Conservation (phyloP, 805 yeast genomes). For the Yarrowia sp. region DNA sequence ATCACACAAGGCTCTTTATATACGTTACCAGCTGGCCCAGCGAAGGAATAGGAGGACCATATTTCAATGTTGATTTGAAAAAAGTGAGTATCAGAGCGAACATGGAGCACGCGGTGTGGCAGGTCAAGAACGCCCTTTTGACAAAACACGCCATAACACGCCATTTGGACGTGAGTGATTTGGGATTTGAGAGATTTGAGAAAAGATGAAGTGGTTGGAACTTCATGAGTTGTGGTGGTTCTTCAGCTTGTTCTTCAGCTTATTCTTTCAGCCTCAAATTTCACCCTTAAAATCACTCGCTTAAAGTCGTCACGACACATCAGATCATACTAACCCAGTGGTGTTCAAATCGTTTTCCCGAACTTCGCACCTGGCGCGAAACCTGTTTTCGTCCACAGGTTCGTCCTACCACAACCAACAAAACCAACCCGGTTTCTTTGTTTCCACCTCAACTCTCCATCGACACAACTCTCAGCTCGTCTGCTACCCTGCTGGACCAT, state of each 20-base stretch:
- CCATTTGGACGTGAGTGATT: too few species aligned
- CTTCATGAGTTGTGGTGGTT: too few species aligned
- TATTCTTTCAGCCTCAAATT: too few species aligned
- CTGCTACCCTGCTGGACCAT: neutral
- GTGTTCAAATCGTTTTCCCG: slow-evolving; percentile 42
- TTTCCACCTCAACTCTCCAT: slow-evolving; percentile 42
- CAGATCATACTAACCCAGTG: slow-evolving; percentile 31
- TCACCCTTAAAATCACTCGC: too few species aligned
- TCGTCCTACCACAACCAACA: slow-evolving; percentile 28
- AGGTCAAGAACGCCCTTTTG: too few species aligned
- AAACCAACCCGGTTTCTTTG: slow-evolving; percentile 42
- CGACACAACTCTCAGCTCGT: slow-evolving; percentile 42
- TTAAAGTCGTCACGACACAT: too few species aligned
- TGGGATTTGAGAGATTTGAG: too few species aligned
- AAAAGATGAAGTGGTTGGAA: too few species aligned
- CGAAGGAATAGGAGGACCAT: neutral
- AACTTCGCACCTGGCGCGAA: slow-evolving; percentile 43
- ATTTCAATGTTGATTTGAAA: neutral
- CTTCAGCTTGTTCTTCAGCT: too few species aligned
- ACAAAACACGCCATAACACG: too few species aligned
- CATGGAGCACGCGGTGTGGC: too few species aligned
- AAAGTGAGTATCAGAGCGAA: slow-evolving; percentile 10
- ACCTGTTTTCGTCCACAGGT: slow-evolving; percentile 39
- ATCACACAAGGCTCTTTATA: slow-evolving; percentile 6
- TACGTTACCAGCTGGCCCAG: slow-evolving; percentile 5